Evolutionary conservation across 495 filamentous ascomycete species (phyloP), one percentile per base, ranked within the genome.

Genomic region (Aspergillus sparsus): DNA sequence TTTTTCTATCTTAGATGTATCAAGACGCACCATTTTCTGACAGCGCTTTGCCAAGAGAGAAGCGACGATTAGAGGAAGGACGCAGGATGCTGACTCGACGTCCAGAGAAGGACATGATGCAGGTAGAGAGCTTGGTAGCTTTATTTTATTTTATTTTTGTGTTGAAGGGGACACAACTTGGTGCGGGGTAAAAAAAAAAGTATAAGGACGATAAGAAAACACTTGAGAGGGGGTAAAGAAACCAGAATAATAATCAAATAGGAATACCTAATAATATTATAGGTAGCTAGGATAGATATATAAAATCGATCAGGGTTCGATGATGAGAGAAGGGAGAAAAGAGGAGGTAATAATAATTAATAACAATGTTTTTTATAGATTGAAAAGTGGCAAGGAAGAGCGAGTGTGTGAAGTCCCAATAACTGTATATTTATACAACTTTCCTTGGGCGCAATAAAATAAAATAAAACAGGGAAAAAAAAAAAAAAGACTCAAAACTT

Each of bases 31-130:
- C 77, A 53, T 80, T 80, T 39, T 73, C 69, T 44, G 77, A 77
- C 42, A 79, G 65, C 10, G 72, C 72, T 67, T 78, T 79, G 63
- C 63, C 65, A 34, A 63, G 47, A 16, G 77, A 78, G 55, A 74
- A 73, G 16, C 75, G 73, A 42, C 68, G 67, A 60, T 68, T 69
- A 27, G 21, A 27, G 57, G 73, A 73, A 47, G 77, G 77, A 60
- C 75, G 75, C 62, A 80, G 66, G 49, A 80, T 74, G 62, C 77
- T 80, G 34, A 80, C 56, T 41, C 77, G 74, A 49, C 80, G 78
- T 55, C 76, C 79, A 60, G 79, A 80, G 74, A 80, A 83, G 13
- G 77, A 81, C 80, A 82, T 83, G 45, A 59, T 75, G 69, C 61
- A 55, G 61, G 35, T 72, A 68, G 62, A 55, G 59, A 46, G 51